Base-by-base conservation (phyloP, 306 rosid species). In the Adenanthera pavonina region DNA sequence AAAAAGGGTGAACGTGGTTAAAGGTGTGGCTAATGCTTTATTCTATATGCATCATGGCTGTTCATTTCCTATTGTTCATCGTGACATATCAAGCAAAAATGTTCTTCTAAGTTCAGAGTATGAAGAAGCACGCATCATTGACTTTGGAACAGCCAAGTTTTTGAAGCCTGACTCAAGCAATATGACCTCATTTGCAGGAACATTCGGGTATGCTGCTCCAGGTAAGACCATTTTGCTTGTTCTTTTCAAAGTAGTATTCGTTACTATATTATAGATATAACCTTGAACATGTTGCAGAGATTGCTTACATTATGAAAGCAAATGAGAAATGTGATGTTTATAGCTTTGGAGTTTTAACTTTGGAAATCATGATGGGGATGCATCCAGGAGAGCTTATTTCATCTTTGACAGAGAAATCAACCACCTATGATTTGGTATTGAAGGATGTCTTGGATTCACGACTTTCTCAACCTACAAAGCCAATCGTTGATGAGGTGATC, bases 141-240 rank as follows among this genome's bases (percentile, higher is more conserved):
- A n/a, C n/a, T n/a, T n/a, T n/a, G n/a, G n/a, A n/a, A n/a, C n/a
- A n/a, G n/a, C n/a, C n/a, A n/a, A n/a, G n/a, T n/a, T n/a, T n/a
- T n/a, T n/a, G n/a, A n/a, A n/a, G n/a, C n/a, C n/a, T n/a, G n/a
- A n/a, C n/a, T n/a, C n/a, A n/a, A n/a, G n/a, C n/a, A n/a, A n/a
- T n/a, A n/a, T n/a, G n/a, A n/a, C n/a, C n/a, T n/a, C 78, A 80
- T 73, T 80, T 62, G 66, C 17, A 13, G 75, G 80, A 13, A 81
- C 75, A 12, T 74, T 62, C 3, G 79, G 84, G 8, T 81, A 52
- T 52, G 66, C 65, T 16, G 75, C 75, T 64, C 84, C 61, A 74
- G 75, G 75, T 74, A 46, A 46, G 49, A 46, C 49, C 49, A 7
- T 46, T 46, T 46, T 46, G 12, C 1, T 2, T 4, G 2, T 57